Conservation (phyloP, 2,329 filamentous ascomycete genomes). For the Colletotrichum somersetense region DNA sequence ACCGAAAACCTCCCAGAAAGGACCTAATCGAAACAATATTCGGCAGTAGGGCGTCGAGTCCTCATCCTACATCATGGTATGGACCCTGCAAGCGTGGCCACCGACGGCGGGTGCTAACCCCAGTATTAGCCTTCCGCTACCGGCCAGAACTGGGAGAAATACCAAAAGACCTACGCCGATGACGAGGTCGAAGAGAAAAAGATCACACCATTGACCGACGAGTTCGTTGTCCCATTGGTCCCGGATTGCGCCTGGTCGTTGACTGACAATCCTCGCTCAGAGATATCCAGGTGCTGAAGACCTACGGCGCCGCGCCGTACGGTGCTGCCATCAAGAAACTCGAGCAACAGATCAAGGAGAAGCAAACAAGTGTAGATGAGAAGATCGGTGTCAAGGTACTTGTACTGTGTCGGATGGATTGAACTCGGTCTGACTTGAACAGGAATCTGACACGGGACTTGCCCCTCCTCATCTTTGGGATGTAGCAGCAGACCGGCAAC, state of each 20-base stretch:
- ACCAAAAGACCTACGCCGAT: slow-evolving; percentile 95
- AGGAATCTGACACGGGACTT: slow-evolving; percentile 98
- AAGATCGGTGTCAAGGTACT: slow-evolving; percentile 90
- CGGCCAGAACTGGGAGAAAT: slow-evolving; percentile 97
- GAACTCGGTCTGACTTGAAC: slow-evolving; percentile 36
- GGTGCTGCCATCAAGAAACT: slow-evolving; percentile 94
- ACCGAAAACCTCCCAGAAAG: neutral
- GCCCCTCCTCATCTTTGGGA: slow-evolving; percentile 99
- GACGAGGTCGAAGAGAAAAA: slow-evolving; percentile 99
- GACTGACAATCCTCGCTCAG: slow-evolving; percentile 60
- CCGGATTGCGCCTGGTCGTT: neutral
- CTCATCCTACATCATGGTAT: slow-evolving; percentile 58
- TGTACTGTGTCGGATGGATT: neutral
- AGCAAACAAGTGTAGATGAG: slow-evolving; percentile 97
- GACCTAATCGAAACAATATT: neutral
- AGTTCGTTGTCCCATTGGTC: slow-evolving; percentile 71
- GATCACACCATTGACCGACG: slow-evolving; percentile 95
- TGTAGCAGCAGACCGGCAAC: slow-evolving; percentile 95
- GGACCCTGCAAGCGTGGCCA: slow-evolving; percentile 40
- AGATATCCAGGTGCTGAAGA: slow-evolving; percentile 99
- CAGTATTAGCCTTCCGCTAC: slow-evolving; percentile 88
- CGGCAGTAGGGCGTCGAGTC: slow-evolving; percentile 44
- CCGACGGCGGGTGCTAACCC: slow-evolving; percentile 46
- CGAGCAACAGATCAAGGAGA: slow-evolving; percentile 99
- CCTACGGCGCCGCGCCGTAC: slow-evolving; percentile 97